Percentiles rank a stretch among this genome's conserved stretches.
Conservation (phyloP, 768 basidiomycete species). For the Pleurotus pulmonarius region DNA sequence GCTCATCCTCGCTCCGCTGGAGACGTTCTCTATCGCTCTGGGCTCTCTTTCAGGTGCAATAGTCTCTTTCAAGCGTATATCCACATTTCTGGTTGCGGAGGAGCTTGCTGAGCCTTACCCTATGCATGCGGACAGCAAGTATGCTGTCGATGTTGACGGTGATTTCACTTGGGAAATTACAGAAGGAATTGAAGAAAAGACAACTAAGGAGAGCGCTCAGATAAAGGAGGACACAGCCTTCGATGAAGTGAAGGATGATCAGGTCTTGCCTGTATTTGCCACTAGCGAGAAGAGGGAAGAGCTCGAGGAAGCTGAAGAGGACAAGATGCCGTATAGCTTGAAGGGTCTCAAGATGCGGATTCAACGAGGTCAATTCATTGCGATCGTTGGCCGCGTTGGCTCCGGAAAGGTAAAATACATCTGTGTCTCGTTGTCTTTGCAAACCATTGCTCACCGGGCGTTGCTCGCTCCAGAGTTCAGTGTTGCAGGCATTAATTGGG, state of each 20-base stretch:
- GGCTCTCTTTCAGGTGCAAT: conserved; percentile 26
- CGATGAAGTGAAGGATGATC: conserved; percentile 4
- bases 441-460: background rate
- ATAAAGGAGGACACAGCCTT: too few relatives aligned
- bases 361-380: conserved; percentile 40
- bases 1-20: conserved; percentile 37
- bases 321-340: conserved; percentile 27
- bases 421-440: background rate
- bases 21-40: conserved; percentile 34
- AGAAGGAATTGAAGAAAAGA: conserved; percentile 21
- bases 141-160: conserved; percentile 28
- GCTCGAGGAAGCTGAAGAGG: conserved; percentile 10
- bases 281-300: conserved; percentile 8
- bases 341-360: conserved; percentile 24
- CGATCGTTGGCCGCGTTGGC: conserved; percentile 50
- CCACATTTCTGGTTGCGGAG: conserved; percentile 28
- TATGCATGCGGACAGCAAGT: conserved; percentile 20
- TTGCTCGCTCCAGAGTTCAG: conserved; percentile 24
- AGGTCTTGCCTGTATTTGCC: conserved; percentile 1
- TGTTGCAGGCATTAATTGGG: conserved; percentile 32
- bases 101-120: conserved; percentile 27
- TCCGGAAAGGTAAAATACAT: conserved; percentile 41
- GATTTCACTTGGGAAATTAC: conserved; percentile 26
- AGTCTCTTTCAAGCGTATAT: conserved; percentile 29
- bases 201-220: conserved; percentile 13